Percentiles rank a stretch among this genome's conserved stretches.
Evolutionary conservation across 2,329 filamentous ascomycete species (phyloP).

Genomic region (Alternaria postmessia): DNA sequence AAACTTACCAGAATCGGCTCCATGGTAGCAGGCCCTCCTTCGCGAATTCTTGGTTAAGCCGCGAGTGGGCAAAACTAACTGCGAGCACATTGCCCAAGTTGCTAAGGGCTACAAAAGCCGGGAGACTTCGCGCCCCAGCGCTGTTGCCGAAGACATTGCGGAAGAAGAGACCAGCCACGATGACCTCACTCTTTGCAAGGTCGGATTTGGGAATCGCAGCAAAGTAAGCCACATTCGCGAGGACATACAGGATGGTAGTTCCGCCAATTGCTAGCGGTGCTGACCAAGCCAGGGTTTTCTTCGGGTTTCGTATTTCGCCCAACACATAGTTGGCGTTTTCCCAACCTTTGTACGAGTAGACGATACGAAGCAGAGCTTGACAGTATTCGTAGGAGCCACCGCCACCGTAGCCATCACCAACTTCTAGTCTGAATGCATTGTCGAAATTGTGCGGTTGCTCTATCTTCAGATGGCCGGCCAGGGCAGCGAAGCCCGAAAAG

Average conservation of each 20-base stretch:
- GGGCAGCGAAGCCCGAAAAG: slow-evolving; percentile 60
- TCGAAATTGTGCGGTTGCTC: slow-evolving; percentile 65
- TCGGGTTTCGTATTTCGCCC: slow-evolving; percentile 64
- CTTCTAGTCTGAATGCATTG: slow-evolving; percentile 61
- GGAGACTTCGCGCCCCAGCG: slow-evolving; percentile 55
- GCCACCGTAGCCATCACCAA: slow-evolving; percentile 44
- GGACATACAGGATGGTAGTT: slow-evolving; percentile 68
- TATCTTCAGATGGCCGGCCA: slow-evolving; percentile 44
- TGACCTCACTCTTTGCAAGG: slow-evolving; percentile 65
- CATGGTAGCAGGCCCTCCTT: slow-evolving; percentile 74
- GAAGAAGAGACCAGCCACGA: slow-evolving; percentile 69
- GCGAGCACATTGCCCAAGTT: slow-evolving; percentile 70
- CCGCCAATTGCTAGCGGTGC: slow-evolving; percentile 66
- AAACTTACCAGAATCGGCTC: background rate
- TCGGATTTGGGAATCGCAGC: slow-evolving; percentile 67
- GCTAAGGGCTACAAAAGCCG: slow-evolving; percentile 66
- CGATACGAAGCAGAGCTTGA: slow-evolving; percentile 65
- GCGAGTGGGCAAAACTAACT: slow-evolving; percentile 66
- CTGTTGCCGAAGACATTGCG: slow-evolving; percentile 67
- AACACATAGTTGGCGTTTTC: slow-evolving; percentile 65
- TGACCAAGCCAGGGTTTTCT: slow-evolving; percentile 63
- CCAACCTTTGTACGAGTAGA: slow-evolving; percentile 69
- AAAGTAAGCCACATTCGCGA: slow-evolving; percentile 73
- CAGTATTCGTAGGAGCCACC: slow-evolving; percentile 57
- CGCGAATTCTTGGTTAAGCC: slow-evolving; percentile 71